phyloP scores from a whole-genome alignment of 805 yeast species.

The Lipomyces lipofer region DNA sequence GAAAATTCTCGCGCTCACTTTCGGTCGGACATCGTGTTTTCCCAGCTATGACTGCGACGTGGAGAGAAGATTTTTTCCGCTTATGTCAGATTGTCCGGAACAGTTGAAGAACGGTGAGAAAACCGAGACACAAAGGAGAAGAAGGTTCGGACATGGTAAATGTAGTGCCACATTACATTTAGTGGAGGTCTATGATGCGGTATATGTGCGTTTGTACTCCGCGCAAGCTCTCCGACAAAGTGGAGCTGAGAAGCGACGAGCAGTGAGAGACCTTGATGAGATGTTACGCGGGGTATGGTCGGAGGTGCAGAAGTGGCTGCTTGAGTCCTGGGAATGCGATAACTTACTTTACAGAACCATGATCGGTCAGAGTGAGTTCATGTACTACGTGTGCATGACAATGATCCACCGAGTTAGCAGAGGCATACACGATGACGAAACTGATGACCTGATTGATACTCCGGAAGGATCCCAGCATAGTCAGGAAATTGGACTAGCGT shows the following conservation, averaged over 20 bases:
- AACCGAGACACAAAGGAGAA: conserved; percentile 4
- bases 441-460: conserved; percentile 1
- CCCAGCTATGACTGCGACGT: conserved; percentile 21
- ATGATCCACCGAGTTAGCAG: conserved; percentile 22
- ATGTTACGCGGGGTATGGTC: conserved; percentile 6
- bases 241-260: conserved; percentile 8
- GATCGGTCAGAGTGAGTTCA: conserved; percentile 10
- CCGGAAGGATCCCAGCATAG: conserved; percentile 8
- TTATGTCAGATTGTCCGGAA: too few species aligned
- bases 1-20: conserved; percentile 14
- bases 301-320: conserved; percentile 6
- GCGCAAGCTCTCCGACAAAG: conserved; percentile 15
- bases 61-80: background rate
- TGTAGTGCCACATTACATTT: background rate
- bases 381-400: conserved; percentile 9
- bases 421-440: background rate
- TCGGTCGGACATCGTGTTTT: conserved; percentile 19
- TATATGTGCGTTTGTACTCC: conserved; percentile 21
- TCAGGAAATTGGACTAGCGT: conserved; percentile 8
- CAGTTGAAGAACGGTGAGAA: conserved; percentile 3
- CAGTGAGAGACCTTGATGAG: conserved; percentile 16
- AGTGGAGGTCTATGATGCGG: conserved; percentile 8
- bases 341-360: background rate
- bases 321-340: background rate
- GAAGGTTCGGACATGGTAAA: conserved; percentile 1